Evolutionary conservation across 2,329 filamentous ascomycete genomes (phyloP), one percentile per base, ranked within the genome.

Genomic region (Stagonosporopsis rhizophila): DNA sequence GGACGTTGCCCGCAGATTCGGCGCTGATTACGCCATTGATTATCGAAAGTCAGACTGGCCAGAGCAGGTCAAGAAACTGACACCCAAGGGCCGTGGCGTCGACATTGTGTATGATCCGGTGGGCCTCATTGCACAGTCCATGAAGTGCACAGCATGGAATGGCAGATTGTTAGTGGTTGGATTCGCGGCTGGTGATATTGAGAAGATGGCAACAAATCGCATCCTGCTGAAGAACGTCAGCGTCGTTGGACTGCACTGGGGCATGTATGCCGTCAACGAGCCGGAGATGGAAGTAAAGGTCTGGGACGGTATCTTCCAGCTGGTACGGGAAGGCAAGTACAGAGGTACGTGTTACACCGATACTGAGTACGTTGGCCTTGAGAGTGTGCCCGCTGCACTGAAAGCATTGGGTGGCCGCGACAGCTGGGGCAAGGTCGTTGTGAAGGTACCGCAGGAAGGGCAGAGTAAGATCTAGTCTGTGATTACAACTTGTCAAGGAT

Each of bases 71-170:
- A 90, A 90, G 79, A 87, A 85, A 65, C 77, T 98, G 56, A 94
- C 89, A 4, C 91, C 90, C 0, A 85, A 87, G 60, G 85, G 85
- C 1, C 79, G 82, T 39, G 87, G 92, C 11, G 93, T 96, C 17
- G 93, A 98, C 76, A 91, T 98, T 47, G 93, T 98, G 20, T 98
- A 92, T 79, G 94, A 98, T 75, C 92, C 94, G 12, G 94, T 98
- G 1, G 94, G 94, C 1, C 79, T 97, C 73, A 91, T 97, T 45
- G 92, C 96, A 64, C 84, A 87, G 72, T 92, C 88, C 65, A 90
- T 93, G 65, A 96, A 96, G 78, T 97, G 94, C 79, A 91, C 89
- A 3, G 90, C 92, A 3, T 98, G 92, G 93, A 96, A 96, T 75
- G 94, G 91, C 1, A 85, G 93, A 12, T 83, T 98, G 52, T 79